A percentile compares a stretch with the other conserved stretches of the same genome.
These are phyloP conservation scores for Lepidium campestre DNA, from an alignment of 441 rosid species.

Conservation along the genomic window DNA sequence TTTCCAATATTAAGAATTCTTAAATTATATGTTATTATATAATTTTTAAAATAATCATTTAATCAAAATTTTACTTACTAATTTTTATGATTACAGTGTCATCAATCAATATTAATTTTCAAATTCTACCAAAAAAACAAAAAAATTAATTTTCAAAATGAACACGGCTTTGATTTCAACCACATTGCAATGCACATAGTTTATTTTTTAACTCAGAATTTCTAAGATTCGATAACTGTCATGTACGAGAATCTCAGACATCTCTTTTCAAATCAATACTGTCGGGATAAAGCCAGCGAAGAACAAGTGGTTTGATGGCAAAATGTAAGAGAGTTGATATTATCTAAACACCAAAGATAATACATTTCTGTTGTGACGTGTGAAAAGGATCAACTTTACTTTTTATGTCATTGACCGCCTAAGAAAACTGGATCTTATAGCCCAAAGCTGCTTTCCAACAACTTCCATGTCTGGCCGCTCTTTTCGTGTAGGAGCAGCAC, in stretches of 20 bases:
- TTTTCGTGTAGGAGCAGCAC: constrained; percentile 70
- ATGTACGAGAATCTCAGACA: background rate
- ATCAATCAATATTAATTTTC: too few species aligned
- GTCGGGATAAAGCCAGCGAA: background rate
- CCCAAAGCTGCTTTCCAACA: constrained; percentile 83
- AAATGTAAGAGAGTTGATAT: background rate
- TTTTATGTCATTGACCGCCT: constrained; percentile 25
- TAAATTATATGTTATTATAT: too few species aligned
- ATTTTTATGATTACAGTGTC: too few species aligned
- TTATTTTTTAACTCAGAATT: background rate
- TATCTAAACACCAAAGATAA: background rate
- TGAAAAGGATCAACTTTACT: background rate
- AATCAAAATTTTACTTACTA: too few species aligned
- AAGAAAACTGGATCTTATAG: constrained; percentile 66
- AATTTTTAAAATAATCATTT: too few species aligned
- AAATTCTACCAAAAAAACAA: too few species aligned
- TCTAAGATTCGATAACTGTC: background rate
- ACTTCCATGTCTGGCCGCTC: constrained; percentile 85
- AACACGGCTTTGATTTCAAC: too few species aligned
- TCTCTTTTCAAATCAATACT: background rate
- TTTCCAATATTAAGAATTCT: too few species aligned
- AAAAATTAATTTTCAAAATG: too few species aligned
- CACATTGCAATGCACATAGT: background rate
- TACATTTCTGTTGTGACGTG: background rate
- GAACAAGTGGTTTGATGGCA: background rate